Evolutionary conservation across 2,329 filamentous ascomycete genomes (phyloP), one percentile per base, ranked within the genome.

Genomic region (Sclerotinia spermophila): DNA sequence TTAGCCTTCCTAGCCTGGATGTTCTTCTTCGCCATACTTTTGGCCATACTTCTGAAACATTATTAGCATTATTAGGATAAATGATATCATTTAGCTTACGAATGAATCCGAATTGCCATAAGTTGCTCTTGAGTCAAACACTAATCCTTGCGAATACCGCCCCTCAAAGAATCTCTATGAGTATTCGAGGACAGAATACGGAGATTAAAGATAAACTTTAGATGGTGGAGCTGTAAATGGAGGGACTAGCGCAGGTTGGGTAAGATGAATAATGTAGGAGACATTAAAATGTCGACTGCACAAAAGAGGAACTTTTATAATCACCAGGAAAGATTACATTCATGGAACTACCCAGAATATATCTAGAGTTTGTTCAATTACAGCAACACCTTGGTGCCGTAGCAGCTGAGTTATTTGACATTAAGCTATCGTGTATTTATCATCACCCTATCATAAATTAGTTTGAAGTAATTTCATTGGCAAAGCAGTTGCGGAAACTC

Each of bases 401-500:
- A 65, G 62, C 10, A 27, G 27, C 21, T 35, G 19, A 42, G 1
- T 4, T 13, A 24, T 44, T 42, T 44, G 59, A 17, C 21, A 3
- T 15, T 11, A 10, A 30, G 11, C 27, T 24, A 33, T 17, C 21
- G 3, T 21, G 5, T 4, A 17, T 44, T 17, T 27, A 15, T 2
- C 5, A 24, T 24, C 40, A 17, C 13, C 45, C 35, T 30, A 53
- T 40, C 10, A 24, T 21, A 40, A n/a, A 27, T 19, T 6, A 17
- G 17, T 40, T 21, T 24, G 8, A 30, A n/a, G 10, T 38, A 1
- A 40, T 5, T 30, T 38, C 1, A 21, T 6, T 7, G 1, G 27
- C 13, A 13, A 30, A n/a, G 5, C 3, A 1, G 21, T 21, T 30
- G 4, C 3, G 5, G 1, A 35, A 17, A 21, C 11, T 5, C 3